Evolutionary conservation across 2,329 filamentous ascomycete genomes (phyloP).

Genomic region (Metarhizium sp.): DNA sequence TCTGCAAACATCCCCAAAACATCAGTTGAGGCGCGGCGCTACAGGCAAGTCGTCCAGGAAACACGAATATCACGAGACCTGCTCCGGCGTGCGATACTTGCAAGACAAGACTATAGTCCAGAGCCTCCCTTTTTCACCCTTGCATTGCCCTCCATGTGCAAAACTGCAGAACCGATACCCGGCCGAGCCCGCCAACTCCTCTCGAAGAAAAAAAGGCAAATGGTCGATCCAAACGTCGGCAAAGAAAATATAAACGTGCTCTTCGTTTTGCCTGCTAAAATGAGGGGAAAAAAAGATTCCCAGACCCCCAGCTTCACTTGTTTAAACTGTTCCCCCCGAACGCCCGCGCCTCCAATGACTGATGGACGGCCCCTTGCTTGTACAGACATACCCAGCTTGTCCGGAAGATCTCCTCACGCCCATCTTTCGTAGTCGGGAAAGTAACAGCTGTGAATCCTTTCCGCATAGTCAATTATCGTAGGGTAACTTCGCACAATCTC

Average conservation of each 20-base stretch:
- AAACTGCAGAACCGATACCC: neutral
- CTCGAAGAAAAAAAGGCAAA: neutral
- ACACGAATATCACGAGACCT: neutral
- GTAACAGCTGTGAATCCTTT: slow-evolving; percentile 43
- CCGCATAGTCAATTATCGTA: slow-evolving; percentile 43
- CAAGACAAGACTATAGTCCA: neutral
- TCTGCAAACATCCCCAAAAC: neutral
- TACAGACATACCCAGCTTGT: neutral
- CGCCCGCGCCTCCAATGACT: neutral
- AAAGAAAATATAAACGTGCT: no score
- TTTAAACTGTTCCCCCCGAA: neutral
- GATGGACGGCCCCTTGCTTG: no score
- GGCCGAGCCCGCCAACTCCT: neutral
- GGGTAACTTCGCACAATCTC: slow-evolving; percentile 36
- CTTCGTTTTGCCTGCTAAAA: neutral
- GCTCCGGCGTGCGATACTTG: neutral
- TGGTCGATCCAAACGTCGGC: neutral
- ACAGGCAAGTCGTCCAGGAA: neutral
- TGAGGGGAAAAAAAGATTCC: neutral
- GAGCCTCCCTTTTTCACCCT: neutral
- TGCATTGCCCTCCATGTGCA: neutral
- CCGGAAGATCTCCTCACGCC: slow-evolving; percentile 5
- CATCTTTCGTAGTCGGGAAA: slow-evolving; percentile 48
- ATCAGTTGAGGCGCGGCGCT: neutral
- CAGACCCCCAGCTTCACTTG: neutral